Conservation (phyloP, 306 rosid genomes). For the Quercus ilex region DNA sequence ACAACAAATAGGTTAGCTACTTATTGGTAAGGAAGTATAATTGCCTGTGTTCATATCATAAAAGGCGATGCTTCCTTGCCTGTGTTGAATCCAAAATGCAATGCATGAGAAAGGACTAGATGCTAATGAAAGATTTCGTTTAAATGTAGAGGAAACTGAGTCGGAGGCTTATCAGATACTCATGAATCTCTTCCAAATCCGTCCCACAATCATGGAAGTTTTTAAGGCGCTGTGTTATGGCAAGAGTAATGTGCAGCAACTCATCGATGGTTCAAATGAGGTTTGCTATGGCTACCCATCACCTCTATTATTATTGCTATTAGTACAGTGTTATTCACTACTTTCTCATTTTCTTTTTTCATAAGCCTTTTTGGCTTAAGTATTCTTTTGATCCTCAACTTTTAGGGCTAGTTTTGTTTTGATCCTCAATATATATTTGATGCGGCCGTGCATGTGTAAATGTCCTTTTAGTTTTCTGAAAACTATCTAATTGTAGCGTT, state of each 20-base stretch:
- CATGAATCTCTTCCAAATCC: slow-evolving; percentile 7
- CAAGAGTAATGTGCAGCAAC: not conserved
- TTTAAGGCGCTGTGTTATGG: slow-evolving; percentile 24
- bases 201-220: slow-evolving; percentile 16
- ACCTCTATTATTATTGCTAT: not conserved
- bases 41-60: not conserved
- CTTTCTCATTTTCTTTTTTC: too few relatives aligned
- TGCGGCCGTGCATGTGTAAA: too few relatives aligned
- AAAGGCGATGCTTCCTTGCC: not conserved
- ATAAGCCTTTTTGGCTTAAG: too few relatives aligned
- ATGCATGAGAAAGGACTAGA: not conserved
- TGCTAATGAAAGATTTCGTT: not conserved
- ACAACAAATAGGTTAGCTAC: slow-evolving; percentile 24
- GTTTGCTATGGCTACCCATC: not conserved
- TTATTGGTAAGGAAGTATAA: not conserved
- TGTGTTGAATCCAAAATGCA: not conserved
- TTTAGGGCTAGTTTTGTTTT: too few relatives aligned
- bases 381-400: too few relatives aligned
- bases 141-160: slow-evolving; percentile 24
- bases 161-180: not conserved
- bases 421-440: too few relatives aligned
- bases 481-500: too few relatives aligned
- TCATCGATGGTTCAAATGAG: slow-evolving; percentile 4
- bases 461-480: too few relatives aligned
- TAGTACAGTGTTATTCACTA: too few relatives aligned